These are phyloP conservation scores for Exophiala sp. DNA, from an alignment of 2,329 filamentous ascomycete species.

Conservation along the genomic window DNA sequence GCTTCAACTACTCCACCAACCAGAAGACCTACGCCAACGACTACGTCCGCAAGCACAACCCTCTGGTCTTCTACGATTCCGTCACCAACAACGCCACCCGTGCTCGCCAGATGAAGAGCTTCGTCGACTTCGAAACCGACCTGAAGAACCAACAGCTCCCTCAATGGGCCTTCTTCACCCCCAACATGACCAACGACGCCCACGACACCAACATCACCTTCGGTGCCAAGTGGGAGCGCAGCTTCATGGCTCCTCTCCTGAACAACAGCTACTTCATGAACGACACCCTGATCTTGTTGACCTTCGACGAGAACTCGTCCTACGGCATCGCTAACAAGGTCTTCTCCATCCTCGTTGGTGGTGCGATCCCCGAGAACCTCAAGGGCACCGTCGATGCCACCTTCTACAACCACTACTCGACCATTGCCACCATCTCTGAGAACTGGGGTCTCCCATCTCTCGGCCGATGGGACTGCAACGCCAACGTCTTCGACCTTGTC, in stretches of 20 bases:
- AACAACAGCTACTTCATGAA: constrained; percentile 68
- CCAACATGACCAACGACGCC: constrained; percentile 62
- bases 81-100: constrained; percentile 59
- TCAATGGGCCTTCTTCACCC: constrained; percentile 59
- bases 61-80: constrained; percentile 63
- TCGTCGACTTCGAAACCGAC: constrained; percentile 66
- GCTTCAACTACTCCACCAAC: constrained; percentile 62
- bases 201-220: constrained; percentile 70
- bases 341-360: constrained; percentile 68
- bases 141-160: constrained; percentile 61
- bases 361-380: constrained; percentile 63
- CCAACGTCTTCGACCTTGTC: constrained; percentile 64
- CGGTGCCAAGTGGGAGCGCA: constrained; percentile 64
- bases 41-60: constrained; percentile 81
- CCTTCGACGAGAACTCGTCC: constrained; percentile 74
- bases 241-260: constrained; percentile 68
- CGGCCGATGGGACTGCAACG: constrained; percentile 68
- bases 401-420: constrained; percentile 72
- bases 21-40: constrained; percentile 64
- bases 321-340: constrained; percentile 67
- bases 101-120: constrained; percentile 69
- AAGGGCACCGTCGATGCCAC: constrained; percentile 64
- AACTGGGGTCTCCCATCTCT: constrained; percentile 70
- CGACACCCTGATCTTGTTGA: constrained; percentile 71
- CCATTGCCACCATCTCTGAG: constrained; percentile 62